A percentile compares a stretch with the other conserved stretches of the same genome.
Conservation (phyloP, 2,329 filamentous ascomycete species). For the Metarhizium robertsii region DNA sequence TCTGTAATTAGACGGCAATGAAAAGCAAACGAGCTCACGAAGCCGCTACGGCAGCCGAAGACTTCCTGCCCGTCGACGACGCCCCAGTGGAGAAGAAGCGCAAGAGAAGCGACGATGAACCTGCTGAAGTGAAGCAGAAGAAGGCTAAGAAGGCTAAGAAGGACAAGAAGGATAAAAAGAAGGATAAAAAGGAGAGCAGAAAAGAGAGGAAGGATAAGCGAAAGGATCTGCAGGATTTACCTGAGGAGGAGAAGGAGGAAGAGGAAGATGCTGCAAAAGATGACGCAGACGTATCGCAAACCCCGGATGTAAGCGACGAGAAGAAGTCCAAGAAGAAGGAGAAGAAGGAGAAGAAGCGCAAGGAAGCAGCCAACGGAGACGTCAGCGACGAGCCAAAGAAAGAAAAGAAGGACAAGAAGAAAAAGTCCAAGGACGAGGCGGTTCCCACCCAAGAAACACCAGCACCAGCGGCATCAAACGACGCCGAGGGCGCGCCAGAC, state of each 20-base stretch:
- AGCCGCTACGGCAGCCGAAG: conserved; percentile 19
- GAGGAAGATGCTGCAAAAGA: conserved; percentile 13
- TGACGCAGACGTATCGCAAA: conserved; percentile 11
- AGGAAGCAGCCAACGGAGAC: conserved; percentile 10
- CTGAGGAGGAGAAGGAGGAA: conserved; percentile 15
- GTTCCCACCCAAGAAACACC: background rate
- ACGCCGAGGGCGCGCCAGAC: background rate
- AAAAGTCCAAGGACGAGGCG: conserved; percentile 3
- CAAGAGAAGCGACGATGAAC: conserved; percentile 23
- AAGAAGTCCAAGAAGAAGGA: conserved; percentile 14
- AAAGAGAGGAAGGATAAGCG: conserved; percentile 32
- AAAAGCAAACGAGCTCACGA: conserved; percentile 32
- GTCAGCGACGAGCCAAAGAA: conserved; percentile 9
- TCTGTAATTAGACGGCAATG: conserved; percentile 8
- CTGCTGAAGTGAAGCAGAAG: conserved; percentile 15
- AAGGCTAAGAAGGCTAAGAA: conserved; percentile 20
- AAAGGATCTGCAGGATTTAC: conserved; percentile 27
- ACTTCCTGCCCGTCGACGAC: conserved; percentile 12
- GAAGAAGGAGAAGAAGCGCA: conserved; percentile 19
- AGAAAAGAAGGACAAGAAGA: conserved; percentile 9
- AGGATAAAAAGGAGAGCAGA: conserved; percentile 23
- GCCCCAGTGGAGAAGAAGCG: conserved; percentile 24
- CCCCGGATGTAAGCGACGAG: conserved; percentile 1
- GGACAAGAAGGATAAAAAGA: conserved; percentile 23
- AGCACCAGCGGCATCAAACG: conserved; percentile 7